Evolutionary conservation across 139 green algal genomes (phyloP).

Genomic region (Desmodesmus armatus): DNA sequence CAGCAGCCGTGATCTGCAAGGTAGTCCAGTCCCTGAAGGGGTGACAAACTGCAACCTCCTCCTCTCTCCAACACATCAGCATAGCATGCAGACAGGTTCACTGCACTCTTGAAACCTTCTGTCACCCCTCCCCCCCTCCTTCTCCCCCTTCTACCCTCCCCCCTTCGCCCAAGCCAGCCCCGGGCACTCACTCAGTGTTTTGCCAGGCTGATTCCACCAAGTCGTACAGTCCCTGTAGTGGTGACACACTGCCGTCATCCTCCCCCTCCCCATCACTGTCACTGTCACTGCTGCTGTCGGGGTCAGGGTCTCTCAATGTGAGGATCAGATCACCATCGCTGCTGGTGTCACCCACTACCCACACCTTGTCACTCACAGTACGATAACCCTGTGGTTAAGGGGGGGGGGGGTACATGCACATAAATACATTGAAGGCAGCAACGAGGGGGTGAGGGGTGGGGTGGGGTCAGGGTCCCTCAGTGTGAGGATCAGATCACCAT

Average conservation of each 20-base stretch:
- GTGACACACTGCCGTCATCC: neutral
- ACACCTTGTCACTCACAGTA: conserved; percentile 34
- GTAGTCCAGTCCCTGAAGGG: no score
- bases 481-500: conserved; percentile 32
- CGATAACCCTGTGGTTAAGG: conserved; percentile 52
- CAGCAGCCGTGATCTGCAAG: no score
- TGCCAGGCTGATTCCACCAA: conserved; percentile 17
- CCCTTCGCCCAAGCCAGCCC: no score
- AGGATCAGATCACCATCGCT: conserved; percentile 31
- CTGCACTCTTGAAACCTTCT: no score
- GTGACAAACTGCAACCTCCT: no score
- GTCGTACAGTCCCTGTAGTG: conserved; percentile 39
- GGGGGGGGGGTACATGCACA: no score
- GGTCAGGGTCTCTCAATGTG: conserved; percentile 36
- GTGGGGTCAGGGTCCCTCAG: conserved; percentile 44
- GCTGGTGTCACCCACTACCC: conserved; percentile 30
- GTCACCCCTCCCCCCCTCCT: no score
- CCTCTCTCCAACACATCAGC: no score
- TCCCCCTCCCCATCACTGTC: neutral
- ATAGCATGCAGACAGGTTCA: no score
- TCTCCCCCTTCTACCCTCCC: no score
- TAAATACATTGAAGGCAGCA: no score
- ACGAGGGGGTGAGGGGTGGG: no score
- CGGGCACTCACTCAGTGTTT: neutral
- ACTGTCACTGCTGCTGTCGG: neutral